Percentiles rank a stretch among this genome's conserved stretches.
phyloP scores from a whole-genome alignment of 1,284 basidiomycete species.

The Pisolithus thermaeus region DNA sequence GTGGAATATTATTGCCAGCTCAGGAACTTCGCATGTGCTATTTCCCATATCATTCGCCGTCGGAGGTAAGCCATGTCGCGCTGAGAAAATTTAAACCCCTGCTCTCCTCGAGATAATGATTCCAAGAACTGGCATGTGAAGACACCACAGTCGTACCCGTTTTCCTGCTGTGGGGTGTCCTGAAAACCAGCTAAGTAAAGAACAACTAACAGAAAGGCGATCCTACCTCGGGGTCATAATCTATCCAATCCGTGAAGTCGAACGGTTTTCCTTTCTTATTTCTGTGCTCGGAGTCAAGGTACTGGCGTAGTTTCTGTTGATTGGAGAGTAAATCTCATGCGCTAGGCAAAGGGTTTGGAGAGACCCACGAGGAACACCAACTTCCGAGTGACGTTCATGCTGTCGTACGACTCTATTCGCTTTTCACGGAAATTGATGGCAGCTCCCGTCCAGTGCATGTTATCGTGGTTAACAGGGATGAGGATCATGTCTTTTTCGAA shows the following conservation, averaged over 20 bases:
- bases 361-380: slow-evolving; percentile 62
- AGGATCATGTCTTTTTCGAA: slow-evolving; percentile 88
- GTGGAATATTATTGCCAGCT: slow-evolving; percentile 38
- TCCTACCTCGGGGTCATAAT: slow-evolving; percentile 58
- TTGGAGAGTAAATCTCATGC: neutral
- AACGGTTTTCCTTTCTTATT: slow-evolving; percentile 85
- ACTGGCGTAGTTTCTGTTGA: slow-evolving; percentile 63
- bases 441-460: slow-evolving; percentile 93
- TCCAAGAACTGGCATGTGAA: slow-evolving; percentile 95
- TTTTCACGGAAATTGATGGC: slow-evolving; percentile 87
- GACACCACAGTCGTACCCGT: slow-evolving; percentile 93
- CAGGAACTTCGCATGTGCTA: slow-evolving; percentile 57
- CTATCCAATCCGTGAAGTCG: slow-evolving; percentile 77
- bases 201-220: slow-evolving; percentile 2
- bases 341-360: neutral
- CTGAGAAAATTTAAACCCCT: slow-evolving; percentile 77
- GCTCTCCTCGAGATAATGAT: slow-evolving; percentile 73
- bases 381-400: slow-evolving; percentile 63
- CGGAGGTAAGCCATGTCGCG: slow-evolving; percentile 82
- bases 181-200: slow-evolving; percentile 25
- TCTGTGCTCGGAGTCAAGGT: slow-evolving; percentile 76
- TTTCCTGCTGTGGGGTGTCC: slow-evolving; percentile 86
- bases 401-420: slow-evolving; percentile 95
- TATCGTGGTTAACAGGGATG: slow-evolving; percentile 87
- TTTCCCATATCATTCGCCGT: slow-evolving; percentile 89